These are phyloP conservation scores for Neurospora discreta DNA, from an alignment of 495 filamentous ascomycete species.

Conservation along the genomic window DNA sequence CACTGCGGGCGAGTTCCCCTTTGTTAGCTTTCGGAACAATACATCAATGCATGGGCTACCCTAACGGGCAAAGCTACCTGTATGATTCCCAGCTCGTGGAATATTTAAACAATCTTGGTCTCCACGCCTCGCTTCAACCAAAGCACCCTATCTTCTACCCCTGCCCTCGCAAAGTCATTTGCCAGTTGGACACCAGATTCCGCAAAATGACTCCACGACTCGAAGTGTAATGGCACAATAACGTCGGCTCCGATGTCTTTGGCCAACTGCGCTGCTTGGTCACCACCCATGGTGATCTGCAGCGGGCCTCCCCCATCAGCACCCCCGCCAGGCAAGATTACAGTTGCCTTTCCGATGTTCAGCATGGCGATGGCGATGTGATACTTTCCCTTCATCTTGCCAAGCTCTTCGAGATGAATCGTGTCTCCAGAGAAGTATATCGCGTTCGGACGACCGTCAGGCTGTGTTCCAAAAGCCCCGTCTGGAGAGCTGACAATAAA, in stretches of 20 bases:
- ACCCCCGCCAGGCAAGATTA: conserved; percentile 10
- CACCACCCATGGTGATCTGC: conserved; percentile 42
- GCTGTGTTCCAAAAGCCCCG: conserved; percentile 25
- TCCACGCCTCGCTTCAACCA: conserved; percentile 23
- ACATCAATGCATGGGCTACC: neutral
- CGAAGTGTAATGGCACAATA: conserved; percentile 43
- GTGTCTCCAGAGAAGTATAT: conserved; percentile 49
- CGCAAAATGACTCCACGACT: conserved; percentile 40
- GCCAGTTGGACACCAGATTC: conserved; percentile 26
- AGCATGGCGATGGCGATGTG: conserved; percentile 28
- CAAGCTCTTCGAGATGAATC: conserved; percentile 37
- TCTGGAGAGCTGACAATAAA: conserved; percentile 29
- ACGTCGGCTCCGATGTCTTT: conserved; percentile 33
- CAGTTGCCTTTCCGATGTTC: conserved; percentile 27
- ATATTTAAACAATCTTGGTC: conserved; percentile 9
- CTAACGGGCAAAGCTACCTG: neutral
- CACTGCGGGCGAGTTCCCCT: neutral
- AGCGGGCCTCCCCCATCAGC: conserved; percentile 15
- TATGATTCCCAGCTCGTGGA: neutral
- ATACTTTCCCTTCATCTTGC: conserved; percentile 19
- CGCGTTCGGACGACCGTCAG: conserved; percentile 34
- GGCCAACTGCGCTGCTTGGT: conserved; percentile 30
- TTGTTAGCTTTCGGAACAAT: neutral
- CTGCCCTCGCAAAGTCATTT: conserved; percentile 44
- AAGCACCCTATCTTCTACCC: conserved; percentile 43